Conservation (phyloP, 129 eudicot genomes). For the Lactuca saligna region DNA sequence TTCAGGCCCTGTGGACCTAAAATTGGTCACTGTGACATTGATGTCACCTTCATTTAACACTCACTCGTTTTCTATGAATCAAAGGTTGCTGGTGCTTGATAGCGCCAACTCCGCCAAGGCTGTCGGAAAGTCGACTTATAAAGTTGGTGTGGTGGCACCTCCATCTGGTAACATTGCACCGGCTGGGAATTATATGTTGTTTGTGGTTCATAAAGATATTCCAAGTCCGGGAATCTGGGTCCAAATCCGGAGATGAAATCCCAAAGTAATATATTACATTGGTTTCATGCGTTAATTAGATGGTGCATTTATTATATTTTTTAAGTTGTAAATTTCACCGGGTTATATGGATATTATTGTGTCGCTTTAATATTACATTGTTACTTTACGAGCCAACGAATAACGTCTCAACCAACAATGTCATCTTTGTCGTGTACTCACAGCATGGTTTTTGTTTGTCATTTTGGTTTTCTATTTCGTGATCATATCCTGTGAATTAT, state of each 20-base stretch:
- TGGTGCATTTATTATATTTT: too few species aligned
- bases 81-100: constrained; percentile 49
- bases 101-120: constrained; percentile 8
- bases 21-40: constrained; percentile 50
- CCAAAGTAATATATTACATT: background rate
- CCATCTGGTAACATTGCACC: constrained; percentile 50
- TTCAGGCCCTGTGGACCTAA: constrained; percentile 24
- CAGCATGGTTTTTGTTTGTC: too few species aligned
- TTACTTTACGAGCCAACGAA: too few species aligned
- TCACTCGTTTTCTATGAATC: constrained; percentile 75
- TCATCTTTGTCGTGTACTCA: too few species aligned
- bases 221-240: background rate
- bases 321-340: too few species aligned
- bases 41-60: constrained; percentile 65
- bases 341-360: too few species aligned
- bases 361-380: too few species aligned
- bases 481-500: too few species aligned
- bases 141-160: constrained; percentile 39
- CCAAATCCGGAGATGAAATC: background rate
- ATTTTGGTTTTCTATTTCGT: too few species aligned
- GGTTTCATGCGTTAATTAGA: background rate
- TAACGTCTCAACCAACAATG: too few species aligned
- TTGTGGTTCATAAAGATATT: constrained; percentile 46
- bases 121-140: constrained; percentile 25
- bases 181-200: constrained; percentile 51